Percentiles rank a stretch among this genome's conserved stretches.
Conservation (phyloP, 2,329 filamentous ascomycete genomes). For the Hypoxylon sp. region DNA sequence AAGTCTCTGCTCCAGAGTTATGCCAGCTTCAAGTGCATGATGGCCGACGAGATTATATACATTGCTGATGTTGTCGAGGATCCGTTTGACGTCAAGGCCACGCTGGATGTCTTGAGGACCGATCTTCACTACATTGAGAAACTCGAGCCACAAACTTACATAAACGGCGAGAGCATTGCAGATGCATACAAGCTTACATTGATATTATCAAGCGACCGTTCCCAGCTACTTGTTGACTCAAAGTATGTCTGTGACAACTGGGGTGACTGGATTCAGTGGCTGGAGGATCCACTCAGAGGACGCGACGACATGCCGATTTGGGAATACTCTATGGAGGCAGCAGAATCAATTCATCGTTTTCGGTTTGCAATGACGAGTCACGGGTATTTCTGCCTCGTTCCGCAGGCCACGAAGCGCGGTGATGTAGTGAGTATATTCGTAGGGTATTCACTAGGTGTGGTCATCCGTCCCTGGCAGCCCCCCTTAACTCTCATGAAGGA, state of each 20-base stretch:
- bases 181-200: slow-evolving; percentile 34
- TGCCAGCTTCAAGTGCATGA: slow-evolving; percentile 42
- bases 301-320: slow-evolving; percentile 12
- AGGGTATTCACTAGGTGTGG: slow-evolving; percentile 34
- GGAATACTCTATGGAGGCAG: slow-evolving; percentile 29
- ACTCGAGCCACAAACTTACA: slow-evolving; percentile 22
- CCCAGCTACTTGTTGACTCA: slow-evolving; percentile 18
- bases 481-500: neutral
- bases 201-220: slow-evolving; percentile 19
- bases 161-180: slow-evolving; percentile 24
- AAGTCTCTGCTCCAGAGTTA: slow-evolving; percentile 48
- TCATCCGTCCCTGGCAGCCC: slow-evolving; percentile 33
- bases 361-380: slow-evolving; percentile 46
- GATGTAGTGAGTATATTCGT: slow-evolving; percentile 45
- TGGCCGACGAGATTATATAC: slow-evolving; percentile 49
- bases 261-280: slow-evolving; percentile 31
- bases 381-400: slow-evolving; percentile 49
- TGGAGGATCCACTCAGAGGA: slow-evolving; percentile 1
- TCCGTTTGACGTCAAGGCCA: slow-evolving; percentile 16
- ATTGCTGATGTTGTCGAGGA: slow-evolving; percentile 36
- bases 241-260: slow-evolving; percentile 25
- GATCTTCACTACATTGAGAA: slow-evolving; percentile 26
- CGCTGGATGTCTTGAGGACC: slow-evolving; percentile 7
- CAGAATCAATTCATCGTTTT: slow-evolving; percentile 34
- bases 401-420: slow-evolving; percentile 26